Conservation (phyloP, 352 stramenopile species). For the Pythium phragmiticola region DNA sequence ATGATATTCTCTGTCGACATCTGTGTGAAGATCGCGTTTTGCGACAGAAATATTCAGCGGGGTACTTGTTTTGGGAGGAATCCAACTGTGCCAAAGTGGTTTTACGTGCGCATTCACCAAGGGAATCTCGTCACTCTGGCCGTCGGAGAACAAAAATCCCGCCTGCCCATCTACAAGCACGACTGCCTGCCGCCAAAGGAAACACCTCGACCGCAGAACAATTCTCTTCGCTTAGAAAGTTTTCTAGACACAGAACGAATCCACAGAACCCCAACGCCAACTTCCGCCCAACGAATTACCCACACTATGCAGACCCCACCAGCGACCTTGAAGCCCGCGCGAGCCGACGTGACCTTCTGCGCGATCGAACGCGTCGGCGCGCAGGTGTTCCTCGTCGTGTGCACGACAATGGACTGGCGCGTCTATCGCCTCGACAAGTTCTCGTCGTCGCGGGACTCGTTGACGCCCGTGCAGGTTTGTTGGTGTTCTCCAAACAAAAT, state of each 20-base stretch:
- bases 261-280: not conserved
- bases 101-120: conserved; percentile 12
- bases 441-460: conserved; percentile 33
- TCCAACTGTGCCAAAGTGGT: conserved; percentile 15
- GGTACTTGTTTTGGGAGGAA: conserved; percentile 17
- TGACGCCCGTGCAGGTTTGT: conserved; percentile 76
- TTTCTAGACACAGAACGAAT: conserved; percentile 10
- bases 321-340: conserved; percentile 16
- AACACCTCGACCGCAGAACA: conserved; percentile 22
- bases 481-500: conserved; percentile 72
- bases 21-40: not conserved
- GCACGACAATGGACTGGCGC: conserved; percentile 52
- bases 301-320: conserved; percentile 12
- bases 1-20: not conserved
- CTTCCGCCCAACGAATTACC: not conserved
- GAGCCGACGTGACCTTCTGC: conserved; percentile 62
- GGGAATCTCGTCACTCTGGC: conserved; percentile 28
- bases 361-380: conserved; percentile 49
- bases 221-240: conserved; percentile 4
- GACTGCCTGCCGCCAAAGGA: conserved; percentile 1
- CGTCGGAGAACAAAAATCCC: conserved; percentile 10
- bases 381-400: conserved; percentile 55
- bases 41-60: conserved; percentile 7
- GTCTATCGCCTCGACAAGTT: conserved; percentile 66
- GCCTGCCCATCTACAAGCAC: conserved; percentile 1